Evolutionary conservation across 805 yeast species (phyloP).

Genomic region (Metschnikowia lachancei): DNA sequence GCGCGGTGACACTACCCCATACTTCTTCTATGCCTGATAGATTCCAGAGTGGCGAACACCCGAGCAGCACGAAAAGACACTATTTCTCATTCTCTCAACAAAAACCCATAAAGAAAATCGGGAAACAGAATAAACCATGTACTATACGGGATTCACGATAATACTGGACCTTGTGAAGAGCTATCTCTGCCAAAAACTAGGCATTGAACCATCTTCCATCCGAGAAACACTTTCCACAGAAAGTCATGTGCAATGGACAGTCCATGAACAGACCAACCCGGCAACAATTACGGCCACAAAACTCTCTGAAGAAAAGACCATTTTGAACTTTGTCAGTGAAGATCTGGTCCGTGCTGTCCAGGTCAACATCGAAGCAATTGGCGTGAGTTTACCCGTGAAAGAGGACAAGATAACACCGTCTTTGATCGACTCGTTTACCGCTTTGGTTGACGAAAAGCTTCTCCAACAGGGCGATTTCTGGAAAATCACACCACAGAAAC

Average conservation of each 20-base stretch:
- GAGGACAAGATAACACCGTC: not conserved
- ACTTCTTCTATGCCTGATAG: not conserved
- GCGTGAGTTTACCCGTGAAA: conserved; percentile 1
- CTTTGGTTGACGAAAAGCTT: conserved; percentile 3
- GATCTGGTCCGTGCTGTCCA: conserved; percentile 6
- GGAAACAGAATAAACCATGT: not conserved
- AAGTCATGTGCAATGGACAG: conserved; percentile 6
- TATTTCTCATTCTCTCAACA: too few relatives aligned
- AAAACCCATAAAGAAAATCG: not conserved
- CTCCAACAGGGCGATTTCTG: conserved; percentile 5
- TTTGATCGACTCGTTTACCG: not conserved
- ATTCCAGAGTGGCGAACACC: not conserved
- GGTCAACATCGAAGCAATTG: not conserved
- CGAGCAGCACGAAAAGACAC: too few relatives aligned
- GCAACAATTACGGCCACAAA: conserved; percentile 5
- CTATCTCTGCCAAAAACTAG: conserved; percentile 3
- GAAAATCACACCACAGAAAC: not conserved
- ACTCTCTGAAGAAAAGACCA: conserved; percentile 4
- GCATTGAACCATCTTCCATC: not conserved
- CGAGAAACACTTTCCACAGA: conserved; percentile 1
- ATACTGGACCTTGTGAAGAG: conserved; percentile 5
- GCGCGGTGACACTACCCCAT: not conserved
- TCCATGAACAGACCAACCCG: not conserved
- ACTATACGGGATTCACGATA: conserved; percentile 1
- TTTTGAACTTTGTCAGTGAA: conserved; percentile 7